phyloP scores from a whole-genome alignment of 176 grass and related monocot genomes.

The Miscanthus lutarioriparius region DNA sequence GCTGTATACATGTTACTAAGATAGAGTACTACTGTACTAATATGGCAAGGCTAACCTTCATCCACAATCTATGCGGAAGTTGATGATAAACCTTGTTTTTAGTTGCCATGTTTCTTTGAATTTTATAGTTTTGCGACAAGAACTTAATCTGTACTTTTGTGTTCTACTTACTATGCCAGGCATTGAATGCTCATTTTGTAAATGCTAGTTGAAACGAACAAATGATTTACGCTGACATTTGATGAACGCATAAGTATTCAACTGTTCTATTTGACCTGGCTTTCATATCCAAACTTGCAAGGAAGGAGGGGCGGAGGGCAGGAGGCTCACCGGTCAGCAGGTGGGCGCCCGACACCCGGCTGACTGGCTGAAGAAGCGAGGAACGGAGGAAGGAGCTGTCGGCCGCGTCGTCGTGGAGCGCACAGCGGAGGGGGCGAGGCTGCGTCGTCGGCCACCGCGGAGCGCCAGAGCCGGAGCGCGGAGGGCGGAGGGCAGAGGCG shows the following conservation, averaged over 20 bases:
- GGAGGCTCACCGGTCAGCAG: too few relatives aligned
- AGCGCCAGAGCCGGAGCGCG: too few relatives aligned
- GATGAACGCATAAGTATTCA: too few relatives aligned
- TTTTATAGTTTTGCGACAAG: conserved; percentile 2
- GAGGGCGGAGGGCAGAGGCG: too few relatives aligned
- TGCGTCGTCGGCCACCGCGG: too few relatives aligned
- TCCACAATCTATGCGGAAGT: background rate
- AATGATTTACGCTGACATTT: conserved; percentile 13
- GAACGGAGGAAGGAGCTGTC: too few relatives aligned
- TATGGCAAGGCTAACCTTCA: background rate
- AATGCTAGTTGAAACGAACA: background rate
- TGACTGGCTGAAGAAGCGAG: too few relatives aligned
- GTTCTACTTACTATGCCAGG: background rate
- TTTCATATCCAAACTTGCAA: too few relatives aligned
- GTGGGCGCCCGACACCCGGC: too few relatives aligned
- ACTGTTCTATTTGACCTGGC: background rate
- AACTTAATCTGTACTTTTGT: background rate
- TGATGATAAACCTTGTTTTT: background rate
- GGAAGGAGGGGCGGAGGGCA: too few relatives aligned
- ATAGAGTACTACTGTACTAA: background rate
- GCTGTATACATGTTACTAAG: background rate
- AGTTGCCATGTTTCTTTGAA: background rate
- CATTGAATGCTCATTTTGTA: background rate
- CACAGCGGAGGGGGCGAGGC: too few relatives aligned
- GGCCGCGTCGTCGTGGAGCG: too few relatives aligned